A percentile compares a stretch with the other conserved stretches of the same genome.
phyloP scores from a whole-genome alignment of 176 grass and related monocot genomes.

The Carex littledalei region DNA sequence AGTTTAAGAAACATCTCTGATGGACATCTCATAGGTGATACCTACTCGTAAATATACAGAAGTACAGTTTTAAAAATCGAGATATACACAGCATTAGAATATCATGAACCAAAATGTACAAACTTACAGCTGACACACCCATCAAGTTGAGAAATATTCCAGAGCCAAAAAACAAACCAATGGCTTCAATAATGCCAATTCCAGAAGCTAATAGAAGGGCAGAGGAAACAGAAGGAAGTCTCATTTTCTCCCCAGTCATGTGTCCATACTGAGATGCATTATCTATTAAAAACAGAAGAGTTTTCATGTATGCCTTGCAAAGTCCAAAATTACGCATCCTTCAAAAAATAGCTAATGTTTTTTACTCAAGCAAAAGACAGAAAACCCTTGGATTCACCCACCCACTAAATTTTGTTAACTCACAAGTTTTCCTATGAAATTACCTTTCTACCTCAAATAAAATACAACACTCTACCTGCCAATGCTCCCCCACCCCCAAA shows the following conservation, averaged over 20 bases:
- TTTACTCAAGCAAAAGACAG: neutral
- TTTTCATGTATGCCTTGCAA: neutral
- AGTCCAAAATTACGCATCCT: neutral
- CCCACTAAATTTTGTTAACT: neutral
- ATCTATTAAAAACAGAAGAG: neutral
- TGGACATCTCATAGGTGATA: slow-evolving; percentile 40
- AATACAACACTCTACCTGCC: neutral
- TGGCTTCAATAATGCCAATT: slow-evolving; percentile 45
- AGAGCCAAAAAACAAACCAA: slow-evolving; percentile 46
- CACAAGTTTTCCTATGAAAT: neutral
- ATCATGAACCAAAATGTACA: neutral
- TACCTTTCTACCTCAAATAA: neutral
- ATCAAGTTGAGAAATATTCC: slow-evolving; percentile 49
- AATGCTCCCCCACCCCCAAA: neutral
- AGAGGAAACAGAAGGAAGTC: slow-evolving; percentile 47
- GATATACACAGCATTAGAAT: neutral
- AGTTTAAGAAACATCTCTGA: slow-evolving; percentile 47
- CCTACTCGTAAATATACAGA: slow-evolving; percentile 21
- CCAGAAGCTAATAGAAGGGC: slow-evolving; percentile 50
- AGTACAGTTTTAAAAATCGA: slow-evolving; percentile 2
- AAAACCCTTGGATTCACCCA: neutral
- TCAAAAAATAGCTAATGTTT: neutral
- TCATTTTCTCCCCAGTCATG: slow-evolving; percentile 22
- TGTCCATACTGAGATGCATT: neutral
- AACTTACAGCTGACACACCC: slow-evolving; percentile 53